Conservation (phyloP, 352 stramenopile genomes). For the Phytophthora tentaculata region DNA sequence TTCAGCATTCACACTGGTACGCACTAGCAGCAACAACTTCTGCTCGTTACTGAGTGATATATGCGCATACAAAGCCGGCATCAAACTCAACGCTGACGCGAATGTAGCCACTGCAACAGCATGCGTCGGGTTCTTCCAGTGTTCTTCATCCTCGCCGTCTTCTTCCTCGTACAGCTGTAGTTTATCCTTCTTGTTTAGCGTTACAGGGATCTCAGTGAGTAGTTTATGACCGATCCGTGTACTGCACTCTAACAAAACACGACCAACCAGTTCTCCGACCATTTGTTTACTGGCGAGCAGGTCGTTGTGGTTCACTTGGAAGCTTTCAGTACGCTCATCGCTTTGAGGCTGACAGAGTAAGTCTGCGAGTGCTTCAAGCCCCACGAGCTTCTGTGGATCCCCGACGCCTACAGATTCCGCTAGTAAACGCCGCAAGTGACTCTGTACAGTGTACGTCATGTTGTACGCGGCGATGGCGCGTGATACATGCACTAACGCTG, state of each 20-base stretch:
- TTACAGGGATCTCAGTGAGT: constrained; percentile 35
- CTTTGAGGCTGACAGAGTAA: constrained; percentile 23
- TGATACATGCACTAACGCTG: constrained; percentile 58
- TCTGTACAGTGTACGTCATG: constrained; percentile 70
- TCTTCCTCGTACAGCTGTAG: constrained; percentile 2
- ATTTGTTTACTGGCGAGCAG: constrained; percentile 33
- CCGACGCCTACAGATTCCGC: constrained; percentile 66
- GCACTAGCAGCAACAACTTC: constrained; percentile 65
- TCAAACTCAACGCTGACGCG: constrained; percentile 42
- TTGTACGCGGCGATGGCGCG: constrained; percentile 72
- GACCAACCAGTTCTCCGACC: constrained; percentile 65
- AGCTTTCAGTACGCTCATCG: not conserved
- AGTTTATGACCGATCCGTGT: constrained; percentile 64
- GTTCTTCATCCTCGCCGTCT: constrained; percentile 10
- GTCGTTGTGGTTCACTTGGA: constrained; percentile 46
- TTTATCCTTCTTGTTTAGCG: constrained; percentile 11
- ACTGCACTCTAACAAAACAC: constrained; percentile 76
- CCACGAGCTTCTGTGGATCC: constrained; percentile 79
- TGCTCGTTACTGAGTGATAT: constrained; percentile 67
- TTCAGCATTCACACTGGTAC: constrained; percentile 57
- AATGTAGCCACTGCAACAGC: constrained; percentile 63
- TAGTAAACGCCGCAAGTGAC: constrained; percentile 64
- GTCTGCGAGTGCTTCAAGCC: constrained; percentile 51
- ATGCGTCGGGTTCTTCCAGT: constrained; percentile 58
- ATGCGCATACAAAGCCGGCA: constrained; percentile 53